phyloP scores from a whole-genome alignment of 805 yeast species.

The Barnettozyma californica region DNA sequence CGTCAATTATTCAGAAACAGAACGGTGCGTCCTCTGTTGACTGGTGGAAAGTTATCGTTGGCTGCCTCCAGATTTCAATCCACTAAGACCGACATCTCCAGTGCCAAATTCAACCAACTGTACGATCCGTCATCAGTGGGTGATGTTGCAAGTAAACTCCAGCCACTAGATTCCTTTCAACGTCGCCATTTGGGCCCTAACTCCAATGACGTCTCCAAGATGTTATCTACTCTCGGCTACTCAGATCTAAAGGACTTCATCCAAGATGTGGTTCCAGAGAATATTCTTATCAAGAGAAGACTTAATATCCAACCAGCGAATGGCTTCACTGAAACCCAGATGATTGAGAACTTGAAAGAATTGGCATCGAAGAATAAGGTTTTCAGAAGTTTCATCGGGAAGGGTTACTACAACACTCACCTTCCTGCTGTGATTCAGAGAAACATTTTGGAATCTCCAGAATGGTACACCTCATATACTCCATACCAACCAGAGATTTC shows the following conservation, averaged over 20 bases:
- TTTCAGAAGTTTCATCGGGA: conserved; percentile 77
- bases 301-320: conserved; percentile 59
- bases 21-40: background rate
- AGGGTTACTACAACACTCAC: conserved; percentile 88
- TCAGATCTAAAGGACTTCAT: conserved; percentile 67
- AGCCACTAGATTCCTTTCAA: conserved; percentile 72
- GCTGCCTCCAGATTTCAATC: conserved; percentile 10
- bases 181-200: conserved; percentile 89
- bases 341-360: conserved; percentile 59
- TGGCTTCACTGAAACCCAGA: conserved; percentile 80
- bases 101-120: conserved; percentile 43
- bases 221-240: conserved; percentile 66
- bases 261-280: conserved; percentile 67
- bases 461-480: conserved; percentile 98
- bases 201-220: conserved; percentile 51
- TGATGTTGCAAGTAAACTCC: conserved; percentile 14
- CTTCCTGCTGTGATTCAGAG: conserved; percentile 92
- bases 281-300: conserved; percentile 64
- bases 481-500: conserved; percentile 98
- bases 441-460: conserved; percentile 87
- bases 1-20: background rate
- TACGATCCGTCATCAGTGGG: conserved; percentile 35
- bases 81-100: conserved; percentile 47
- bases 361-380: conserved; percentile 75
- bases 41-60: background rate